Percentiles rank a stretch among this genome's conserved stretches.
phyloP scores from a whole-genome alignment of 2,329 filamentous ascomycete species.

The Nemania serpens region DNA sequence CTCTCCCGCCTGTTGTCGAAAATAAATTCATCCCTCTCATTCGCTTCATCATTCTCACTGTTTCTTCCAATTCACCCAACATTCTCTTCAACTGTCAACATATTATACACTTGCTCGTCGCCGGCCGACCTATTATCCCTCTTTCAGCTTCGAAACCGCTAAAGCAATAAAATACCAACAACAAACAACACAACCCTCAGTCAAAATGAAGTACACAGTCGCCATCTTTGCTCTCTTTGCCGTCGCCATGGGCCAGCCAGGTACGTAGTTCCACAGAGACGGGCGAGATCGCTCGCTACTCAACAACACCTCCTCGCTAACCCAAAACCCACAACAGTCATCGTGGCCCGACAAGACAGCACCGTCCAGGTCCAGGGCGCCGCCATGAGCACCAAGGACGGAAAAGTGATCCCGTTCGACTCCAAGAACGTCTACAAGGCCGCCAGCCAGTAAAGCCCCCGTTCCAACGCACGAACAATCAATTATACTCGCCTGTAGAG shows the following conservation, averaged over 20 bases:
- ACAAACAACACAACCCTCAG: slow-evolving; percentile 32
- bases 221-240: slow-evolving; percentile 53
- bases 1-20: slow-evolving; percentile 20
- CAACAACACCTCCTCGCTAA: too few species aligned
- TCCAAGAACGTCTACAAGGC: slow-evolving; percentile 49
- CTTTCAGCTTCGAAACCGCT: slow-evolving; percentile 34
- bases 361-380: slow-evolving; percentile 44
- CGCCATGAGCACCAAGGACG: slow-evolving; percentile 53
- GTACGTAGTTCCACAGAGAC: slow-evolving; percentile 26
- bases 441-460: slow-evolving; percentile 33
- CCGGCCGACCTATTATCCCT: slow-evolving; percentile 54
- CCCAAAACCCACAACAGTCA: slow-evolving; percentile 30
- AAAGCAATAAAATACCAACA: slow-evolving; percentile 18
- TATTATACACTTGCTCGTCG: slow-evolving; percentile 50
- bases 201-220: slow-evolving; percentile 60
- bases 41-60: slow-evolving; percentile 29
- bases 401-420: slow-evolving; percentile 53
- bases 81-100: slow-evolving; percentile 37
- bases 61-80: slow-evolving; percentile 32
- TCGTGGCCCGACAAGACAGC: slow-evolving; percentile 40
- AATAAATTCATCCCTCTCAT: slow-evolving; percentile 28
- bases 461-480: background rate
- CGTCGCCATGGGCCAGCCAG: slow-evolving; percentile 49
- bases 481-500: background rate
- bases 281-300: too few species aligned